A percentile compares a stretch with the other conserved stretches of the same genome.
Conservation (phyloP, 352 stramenopile species). For the Phytophthora litchii region DNA sequence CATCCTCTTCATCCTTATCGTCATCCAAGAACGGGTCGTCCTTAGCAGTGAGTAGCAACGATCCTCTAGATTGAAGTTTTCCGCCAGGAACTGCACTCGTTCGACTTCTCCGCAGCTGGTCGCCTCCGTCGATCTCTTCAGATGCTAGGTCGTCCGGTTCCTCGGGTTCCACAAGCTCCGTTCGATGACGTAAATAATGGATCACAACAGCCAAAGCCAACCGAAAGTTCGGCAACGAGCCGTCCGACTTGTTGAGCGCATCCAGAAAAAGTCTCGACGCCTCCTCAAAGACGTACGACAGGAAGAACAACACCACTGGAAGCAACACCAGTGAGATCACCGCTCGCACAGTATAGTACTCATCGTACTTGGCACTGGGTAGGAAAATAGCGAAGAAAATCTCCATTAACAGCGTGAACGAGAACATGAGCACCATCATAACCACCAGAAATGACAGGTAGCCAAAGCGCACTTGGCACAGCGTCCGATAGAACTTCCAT, state of each 20-base stretch:
- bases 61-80: conserved; percentile 20
- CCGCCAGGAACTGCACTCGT: conserved; percentile 25
- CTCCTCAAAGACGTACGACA: conserved; percentile 87
- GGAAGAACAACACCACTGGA: conserved; percentile 69
- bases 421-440: conserved; percentile 87
- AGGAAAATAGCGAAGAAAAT: conserved; percentile 88
- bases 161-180: conserved; percentile 45
- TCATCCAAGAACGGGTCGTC: conserved; percentile 63
- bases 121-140: conserved; percentile 14
- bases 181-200: conserved; percentile 76
- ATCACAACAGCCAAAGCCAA: conserved; percentile 77
- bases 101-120: conserved; percentile 26
- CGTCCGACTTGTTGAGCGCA: conserved; percentile 74
- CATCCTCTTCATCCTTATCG: conserved; percentile 66
- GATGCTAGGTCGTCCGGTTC: conserved; percentile 9
- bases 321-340: conserved; percentile 63
- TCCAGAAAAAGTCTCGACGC: conserved; percentile 69
- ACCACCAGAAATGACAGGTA: conserved; percentile 85
- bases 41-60: conserved; percentile 53
- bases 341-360: conserved; percentile 66
- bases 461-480: conserved; percentile 79
- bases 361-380: conserved; percentile 73
- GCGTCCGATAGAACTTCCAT: conserved; percentile 74
- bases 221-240: conserved; percentile 78
- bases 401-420: conserved; percentile 85